Base-by-base conservation (phyloP, 352 stramenopile genomes). In the Hyaloperonospora arabidopsidis region DNA sequence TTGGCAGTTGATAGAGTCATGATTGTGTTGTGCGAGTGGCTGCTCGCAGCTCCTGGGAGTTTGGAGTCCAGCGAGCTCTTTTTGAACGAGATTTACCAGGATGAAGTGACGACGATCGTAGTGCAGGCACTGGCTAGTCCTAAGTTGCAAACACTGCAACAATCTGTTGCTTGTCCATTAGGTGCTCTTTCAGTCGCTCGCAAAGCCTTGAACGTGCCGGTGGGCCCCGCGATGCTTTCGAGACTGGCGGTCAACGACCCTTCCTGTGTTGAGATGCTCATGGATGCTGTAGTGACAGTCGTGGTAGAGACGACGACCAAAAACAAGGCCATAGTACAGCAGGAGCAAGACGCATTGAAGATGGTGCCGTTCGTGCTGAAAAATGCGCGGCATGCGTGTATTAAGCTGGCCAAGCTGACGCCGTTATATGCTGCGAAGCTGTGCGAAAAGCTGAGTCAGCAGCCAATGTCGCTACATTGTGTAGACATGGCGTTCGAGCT, bases 221-320 rank as follows among this genome's bases (percentile, higher is more conserved):
- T 80, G 0, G 76, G 72, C 15, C 63, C 68, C 18, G 55, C 67
- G 8, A 39, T 87, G 22, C 35, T 87, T 3, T 59, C 73, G 41
- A 62, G 61, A 39, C 19, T 87, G 7, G 70, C 76, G 4, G 55
- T 74, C 10, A 87, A 87, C 49, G 74, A 87, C 43, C 72, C 74
- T 7, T 65, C 62, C 0, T 61, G 57, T 23, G 59, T 75, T 6
- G 56, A 73, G 28, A 34, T 68, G 13, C 57, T 87, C 12, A 39
- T 84, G 46, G 57, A 72, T 18, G 59, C 59, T 2, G n/a, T 82
- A 6, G 56, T 80, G 17, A 21, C 53, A 5, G 56, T 57, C 11
- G 54, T 83, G 5, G 48, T 65, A 25, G 54, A 67, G 7, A 45
- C 45, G 5, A 55, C 52, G 1, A 39, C 23, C 2, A 40, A 45